These are phyloP conservation scores for Stromatinia cepivora DNA, from an alignment of 2,329 filamentous ascomycete species.

Conservation along the genomic window DNA sequence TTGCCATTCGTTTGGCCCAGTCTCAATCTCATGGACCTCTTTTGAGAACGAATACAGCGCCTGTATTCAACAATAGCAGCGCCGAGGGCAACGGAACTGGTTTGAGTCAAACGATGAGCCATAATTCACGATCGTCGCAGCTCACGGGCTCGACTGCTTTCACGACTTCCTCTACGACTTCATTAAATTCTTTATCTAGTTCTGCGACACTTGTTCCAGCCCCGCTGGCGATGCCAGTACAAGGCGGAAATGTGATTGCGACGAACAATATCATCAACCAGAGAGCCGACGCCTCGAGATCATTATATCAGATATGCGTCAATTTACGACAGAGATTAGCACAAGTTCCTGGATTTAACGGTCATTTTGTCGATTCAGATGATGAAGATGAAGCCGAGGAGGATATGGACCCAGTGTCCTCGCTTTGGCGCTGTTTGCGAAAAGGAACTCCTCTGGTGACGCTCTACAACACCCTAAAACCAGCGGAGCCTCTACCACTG, in stretches of 20 bases:
- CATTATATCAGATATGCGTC: slow-evolving; percentile 93
- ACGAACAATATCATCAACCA: slow-evolving; percentile 97
- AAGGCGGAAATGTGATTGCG: slow-evolving; percentile 67
- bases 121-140: slow-evolving; percentile 56
- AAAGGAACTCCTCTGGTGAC: slow-evolving; percentile 80
- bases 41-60: slow-evolving; percentile 39
- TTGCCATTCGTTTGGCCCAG: slow-evolving; percentile 38
- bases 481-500: slow-evolving; percentile 60
- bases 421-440: slow-evolving; percentile 84
- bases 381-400: slow-evolving; percentile 65
- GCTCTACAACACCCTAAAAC: slow-evolving; percentile 84
- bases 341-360: slow-evolving; percentile 80
- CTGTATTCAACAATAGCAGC: slow-evolving; percentile 34
- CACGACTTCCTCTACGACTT: slow-evolving; percentile 43
- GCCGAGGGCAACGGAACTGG: slow-evolving; percentile 31
- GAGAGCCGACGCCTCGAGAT: slow-evolving; percentile 85
- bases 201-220: slow-evolving; percentile 42
- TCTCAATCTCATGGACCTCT: slow-evolving; percentile 40
- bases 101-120: slow-evolving; percentile 40
- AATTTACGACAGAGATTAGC: slow-evolving; percentile 77
- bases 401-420: slow-evolving; percentile 78
- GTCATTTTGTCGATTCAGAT: slow-evolving; percentile 70
- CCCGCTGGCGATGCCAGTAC: slow-evolving; percentile 39
- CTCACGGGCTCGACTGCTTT: slow-evolving; percentile 61
- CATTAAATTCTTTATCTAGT: slow-evolving; percentile 40